phyloP scores from a whole-genome alignment of 345 rosid genomes.

The Euphorbia tirucalli region DNA sequence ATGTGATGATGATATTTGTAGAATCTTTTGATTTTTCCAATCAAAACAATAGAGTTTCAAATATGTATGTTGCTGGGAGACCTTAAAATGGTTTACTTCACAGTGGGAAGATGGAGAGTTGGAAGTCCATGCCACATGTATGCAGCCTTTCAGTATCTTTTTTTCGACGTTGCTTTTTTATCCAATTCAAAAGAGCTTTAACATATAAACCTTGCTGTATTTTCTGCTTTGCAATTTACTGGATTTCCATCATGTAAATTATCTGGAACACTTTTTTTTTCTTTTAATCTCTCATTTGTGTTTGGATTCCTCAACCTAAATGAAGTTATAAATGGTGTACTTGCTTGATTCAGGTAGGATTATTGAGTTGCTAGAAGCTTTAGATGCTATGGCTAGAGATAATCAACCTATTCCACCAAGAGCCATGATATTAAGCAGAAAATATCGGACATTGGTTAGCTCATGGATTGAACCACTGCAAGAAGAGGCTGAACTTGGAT shows the following conservation, averaged over 20 bases:
- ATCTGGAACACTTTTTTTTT: background rate
- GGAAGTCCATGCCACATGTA: background rate
- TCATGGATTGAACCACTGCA: constrained; percentile 97
- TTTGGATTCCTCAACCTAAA: constrained; percentile 7
- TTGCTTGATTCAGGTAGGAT: constrained; percentile 73
- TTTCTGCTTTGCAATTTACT: background rate
- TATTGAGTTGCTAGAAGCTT: constrained; percentile 82
- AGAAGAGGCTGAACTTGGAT: constrained; percentile 96
- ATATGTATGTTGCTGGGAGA: background rate
- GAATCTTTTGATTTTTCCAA: background rate
- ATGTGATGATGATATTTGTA: background rate
- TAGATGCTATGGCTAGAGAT: constrained; percentile 83
- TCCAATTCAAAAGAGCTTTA: background rate
- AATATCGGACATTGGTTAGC: constrained; percentile 89
- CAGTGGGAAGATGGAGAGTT: background rate
- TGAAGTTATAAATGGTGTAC: constrained; percentile 3
- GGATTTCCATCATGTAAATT: constrained; percentile 1
- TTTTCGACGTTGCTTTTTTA: background rate
- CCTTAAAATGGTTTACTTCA: background rate
- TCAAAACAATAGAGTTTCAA: background rate
- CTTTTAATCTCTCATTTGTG: background rate
- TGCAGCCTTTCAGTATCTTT: background rate
- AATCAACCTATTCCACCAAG: constrained; percentile 79
- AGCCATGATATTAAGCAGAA: constrained; percentile 93
- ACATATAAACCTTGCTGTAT: background rate